Percentiles rank a stretch among this genome's conserved stretches.
phyloP scores from a whole-genome alignment of 495 filamentous ascomycete genomes.

The Terfezia claveryi region DNA sequence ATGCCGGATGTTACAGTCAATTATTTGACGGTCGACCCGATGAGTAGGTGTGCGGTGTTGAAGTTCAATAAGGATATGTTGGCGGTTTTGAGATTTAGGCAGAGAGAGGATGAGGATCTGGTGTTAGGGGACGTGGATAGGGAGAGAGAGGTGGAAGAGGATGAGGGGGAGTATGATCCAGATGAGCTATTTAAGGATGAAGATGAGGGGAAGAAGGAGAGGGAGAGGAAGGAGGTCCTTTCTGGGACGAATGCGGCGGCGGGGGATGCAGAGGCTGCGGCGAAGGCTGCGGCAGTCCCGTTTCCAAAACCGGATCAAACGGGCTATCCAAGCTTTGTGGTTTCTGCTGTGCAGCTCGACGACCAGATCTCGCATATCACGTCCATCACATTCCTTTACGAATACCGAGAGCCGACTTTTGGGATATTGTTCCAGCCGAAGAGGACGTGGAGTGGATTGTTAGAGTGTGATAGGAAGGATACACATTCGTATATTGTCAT shows the following conservation, averaged over 20 bases:
- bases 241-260: conserved; percentile 8
- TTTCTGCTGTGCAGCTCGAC: conserved; percentile 34
- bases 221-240: conserved; percentile 4
- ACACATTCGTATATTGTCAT: conserved; percentile 76
- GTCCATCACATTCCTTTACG: conserved; percentile 80
- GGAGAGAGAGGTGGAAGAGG: conserved; percentile 37
- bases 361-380: conserved; percentile 67
- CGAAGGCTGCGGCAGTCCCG: conserved; percentile 3
- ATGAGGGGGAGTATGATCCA: neutral
- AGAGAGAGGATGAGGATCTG: conserved; percentile 63
- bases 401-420: conserved; percentile 94
- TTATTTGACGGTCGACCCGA: conserved; percentile 69
- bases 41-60: conserved; percentile 75
- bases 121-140: conserved; percentile 72
- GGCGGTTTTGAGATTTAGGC: conserved; percentile 81
- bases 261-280: conserved; percentile 19
- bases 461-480: conserved; percentile 53
- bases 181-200: conserved; percentile 13
- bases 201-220: conserved; percentile 5
- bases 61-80: conserved; percentile 77
- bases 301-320: conserved; percentile 3
- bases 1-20: conserved; percentile 57
- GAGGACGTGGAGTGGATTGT: conserved; percentile 46
- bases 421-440: conserved; percentile 65
- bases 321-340: conserved; percentile 17